Base-by-base conservation (phyloP, 148 eudicot species). In the Rhododendron williamsianum region DNA sequence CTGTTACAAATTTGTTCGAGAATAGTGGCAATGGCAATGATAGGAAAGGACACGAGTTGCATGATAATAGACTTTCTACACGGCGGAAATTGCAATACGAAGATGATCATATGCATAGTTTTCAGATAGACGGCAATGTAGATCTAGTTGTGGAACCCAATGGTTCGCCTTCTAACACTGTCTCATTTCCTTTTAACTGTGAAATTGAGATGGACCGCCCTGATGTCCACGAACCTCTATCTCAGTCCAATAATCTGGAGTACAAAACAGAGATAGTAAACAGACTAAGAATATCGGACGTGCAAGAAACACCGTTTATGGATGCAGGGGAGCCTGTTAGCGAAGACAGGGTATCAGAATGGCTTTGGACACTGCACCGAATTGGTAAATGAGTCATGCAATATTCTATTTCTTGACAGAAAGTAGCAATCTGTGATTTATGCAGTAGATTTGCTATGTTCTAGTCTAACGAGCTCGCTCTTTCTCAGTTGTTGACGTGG, bases 321-420 rank as follows among this genome's bases (percentile, higher is more conserved):
- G 73, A 90, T 88, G 86, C 91, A 79, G 91, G 84, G 85, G 93
- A 77, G 48, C 87, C 91, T 7, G 49, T 30, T 67, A 90, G 88
- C 85, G 94, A 90, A 86, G 94, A 94, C 77, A 95, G 92, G 92
- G 96, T 92, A 56, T 94, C 99, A 76, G 99, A 96, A 81, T 96
- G 99, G 99, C 99, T 94, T 60, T 96, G 99, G 98, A 96, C 99
- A 83, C 91, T 96, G 89, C 99, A 96, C 86, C 91, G 91, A 80
- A 96, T 96, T 87, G 99, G 99, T 96, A 88, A 86, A 81, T 81
- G 4, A 73, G 48, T 25, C 15, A 21, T 80, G 46, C 43, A 10
- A 45, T 27, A 81, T 30, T 18, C n/a, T 83, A 33, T 83, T n/a
- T 83, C 27, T 27, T 72, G 48, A 30, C 11, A 41, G 7, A 48